A percentile compares a stretch with the other conserved stretches of the same genome.
Evolutionary conservation across 2,329 filamentous ascomycete species (phyloP).

Genomic region (Spiromastix sp.): DNA sequence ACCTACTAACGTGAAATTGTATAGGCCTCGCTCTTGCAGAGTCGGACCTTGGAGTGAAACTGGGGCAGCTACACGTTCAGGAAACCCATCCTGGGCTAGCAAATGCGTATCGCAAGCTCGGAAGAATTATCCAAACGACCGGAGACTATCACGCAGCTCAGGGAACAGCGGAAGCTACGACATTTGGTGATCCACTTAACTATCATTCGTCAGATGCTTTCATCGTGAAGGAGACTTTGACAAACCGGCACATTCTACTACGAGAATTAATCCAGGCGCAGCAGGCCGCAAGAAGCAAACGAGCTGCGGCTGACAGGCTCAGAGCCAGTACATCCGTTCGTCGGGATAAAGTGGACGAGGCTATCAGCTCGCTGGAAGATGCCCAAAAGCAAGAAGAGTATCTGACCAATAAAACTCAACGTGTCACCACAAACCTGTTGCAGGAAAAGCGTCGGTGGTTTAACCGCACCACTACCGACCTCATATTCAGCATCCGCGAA

Average conservation of each 20-base stretch:
- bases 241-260: constrained; percentile 91
- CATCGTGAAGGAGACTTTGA: constrained; percentile 95
- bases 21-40: constrained; percentile 82
- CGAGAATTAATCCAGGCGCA: constrained; percentile 90
- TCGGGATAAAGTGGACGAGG: constrained; percentile 93
- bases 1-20: constrained; percentile 6
- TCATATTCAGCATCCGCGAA: constrained; percentile 75
- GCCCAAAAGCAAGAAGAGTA: constrained; percentile 72
- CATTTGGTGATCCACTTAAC: constrained; percentile 82
- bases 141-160: constrained; percentile 95
- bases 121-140: constrained; percentile 83
- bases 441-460: constrained; percentile 90
- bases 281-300: constrained; percentile 69
- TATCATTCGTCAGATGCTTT: constrained; percentile 95
- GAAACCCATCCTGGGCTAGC: constrained; percentile 81
- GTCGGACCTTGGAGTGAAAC: constrained; percentile 84
- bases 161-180: constrained; percentile 91
- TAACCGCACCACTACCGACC: constrained; percentile 69
- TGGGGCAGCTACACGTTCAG: constrained; percentile 76
- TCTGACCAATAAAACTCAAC: constrained; percentile 72
- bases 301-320: constrained; percentile 76
- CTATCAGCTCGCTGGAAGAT: constrained; percentile 82
- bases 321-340: constrained; percentile 80
- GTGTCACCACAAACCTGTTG: constrained; percentile 80
- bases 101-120: constrained; percentile 88